Evolutionary conservation across 805 yeast species (phyloP).

Genomic region (Metschnikowia koreensis): DNA sequence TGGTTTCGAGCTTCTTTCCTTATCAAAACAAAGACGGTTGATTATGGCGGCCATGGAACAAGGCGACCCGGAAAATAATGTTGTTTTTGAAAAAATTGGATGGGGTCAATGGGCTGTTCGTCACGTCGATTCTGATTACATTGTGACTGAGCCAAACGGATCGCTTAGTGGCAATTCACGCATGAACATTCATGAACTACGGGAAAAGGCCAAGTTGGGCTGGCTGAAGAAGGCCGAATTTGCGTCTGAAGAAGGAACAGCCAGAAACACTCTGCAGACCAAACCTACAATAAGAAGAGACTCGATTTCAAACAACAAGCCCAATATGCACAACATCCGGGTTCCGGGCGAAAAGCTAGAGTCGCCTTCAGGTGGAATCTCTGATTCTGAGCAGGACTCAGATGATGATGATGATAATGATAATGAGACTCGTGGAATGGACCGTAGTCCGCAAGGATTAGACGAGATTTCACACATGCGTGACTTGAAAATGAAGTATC

Average conservation of each 20-base stretch:
- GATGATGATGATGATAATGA: conserved; percentile 26
- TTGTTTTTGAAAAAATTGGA: conserved; percentile 87
- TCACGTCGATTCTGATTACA: conserved; percentile 43
- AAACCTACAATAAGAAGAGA: conserved; percentile 38
- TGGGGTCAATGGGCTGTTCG: conserved; percentile 98
- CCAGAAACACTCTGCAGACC: conserved; percentile 18
- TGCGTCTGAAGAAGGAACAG: conserved; percentile 16
- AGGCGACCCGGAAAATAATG: conserved; percentile 57
- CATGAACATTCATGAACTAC: conserved; percentile 31
- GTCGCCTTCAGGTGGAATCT: conserved; percentile 21
- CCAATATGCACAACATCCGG: conserved; percentile 46
- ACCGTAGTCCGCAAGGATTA: conserved; percentile 6
- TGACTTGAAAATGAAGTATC: conserved; percentile 4
- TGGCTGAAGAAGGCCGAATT: conserved; percentile 37
- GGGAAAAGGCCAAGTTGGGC: conserved; percentile 37
- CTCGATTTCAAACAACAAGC: conserved; percentile 47
- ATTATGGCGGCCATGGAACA: conserved; percentile 87
- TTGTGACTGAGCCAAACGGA: conserved; percentile 38
- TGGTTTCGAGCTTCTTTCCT: conserved; percentile 73
- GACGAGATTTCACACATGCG: conserved; percentile 16
- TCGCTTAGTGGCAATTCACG: conserved; percentile 24
- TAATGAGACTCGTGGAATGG: too few species aligned
- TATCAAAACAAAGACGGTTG: conserved; percentile 85
- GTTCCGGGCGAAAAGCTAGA: conserved; percentile 39
- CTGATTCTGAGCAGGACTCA: conserved; percentile 33